Evolutionary conservation across 352 stramenopile species (phyloP).

Genomic region (Phytophthora macrochlamydospora): DNA sequence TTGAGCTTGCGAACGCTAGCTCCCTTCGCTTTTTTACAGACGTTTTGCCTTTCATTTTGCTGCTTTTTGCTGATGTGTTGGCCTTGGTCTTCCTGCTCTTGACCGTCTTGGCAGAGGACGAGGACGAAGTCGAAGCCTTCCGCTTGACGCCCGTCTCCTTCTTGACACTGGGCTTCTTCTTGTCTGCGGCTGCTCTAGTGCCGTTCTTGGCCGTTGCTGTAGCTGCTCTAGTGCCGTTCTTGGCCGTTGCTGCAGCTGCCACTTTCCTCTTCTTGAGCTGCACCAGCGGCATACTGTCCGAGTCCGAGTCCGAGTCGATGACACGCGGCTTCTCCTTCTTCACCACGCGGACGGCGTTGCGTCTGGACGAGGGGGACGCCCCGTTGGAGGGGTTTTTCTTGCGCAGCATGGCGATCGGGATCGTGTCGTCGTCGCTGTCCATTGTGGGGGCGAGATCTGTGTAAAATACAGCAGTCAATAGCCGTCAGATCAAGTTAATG

Average conservation of each 20-base stretch:
- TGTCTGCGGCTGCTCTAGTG: conserved; percentile 17
- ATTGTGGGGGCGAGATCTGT: conserved; percentile 23
- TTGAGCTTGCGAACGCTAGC: conserved; percentile 89
- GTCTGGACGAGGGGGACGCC: conserved; percentile 12
- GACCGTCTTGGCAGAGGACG: conserved; percentile 21
- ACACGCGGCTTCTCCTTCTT: conserved; percentile 40
- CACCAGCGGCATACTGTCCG: conserved; percentile 81
- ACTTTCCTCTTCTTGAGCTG: conserved; percentile 74
- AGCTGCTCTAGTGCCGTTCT: conserved; percentile 51
- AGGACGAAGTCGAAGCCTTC: conserved; percentile 37
- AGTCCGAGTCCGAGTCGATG: conserved; percentile 76
- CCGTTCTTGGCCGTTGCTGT: conserved; percentile 52
- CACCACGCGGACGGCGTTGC: conserved; percentile 11
- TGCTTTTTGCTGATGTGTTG: conserved; percentile 21
- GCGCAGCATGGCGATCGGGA: conserved; percentile 75
- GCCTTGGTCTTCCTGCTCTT: conserved; percentile 58
- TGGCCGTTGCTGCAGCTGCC: conserved; percentile 64
- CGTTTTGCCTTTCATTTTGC: conserved; percentile 44
- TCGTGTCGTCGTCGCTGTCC: conserved; percentile 79
- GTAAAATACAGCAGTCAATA: not conserved
- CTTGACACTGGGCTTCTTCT: conserved; percentile 46
- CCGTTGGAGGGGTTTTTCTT: conserved; percentile 48
- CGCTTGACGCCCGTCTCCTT: conserved; percentile 67
- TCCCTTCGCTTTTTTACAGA: conserved; percentile 55
- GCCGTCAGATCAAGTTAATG: conserved; percentile 2